Conservation (phyloP, 768 basidiomycete species). For the Termitomyces sp. region DNA sequence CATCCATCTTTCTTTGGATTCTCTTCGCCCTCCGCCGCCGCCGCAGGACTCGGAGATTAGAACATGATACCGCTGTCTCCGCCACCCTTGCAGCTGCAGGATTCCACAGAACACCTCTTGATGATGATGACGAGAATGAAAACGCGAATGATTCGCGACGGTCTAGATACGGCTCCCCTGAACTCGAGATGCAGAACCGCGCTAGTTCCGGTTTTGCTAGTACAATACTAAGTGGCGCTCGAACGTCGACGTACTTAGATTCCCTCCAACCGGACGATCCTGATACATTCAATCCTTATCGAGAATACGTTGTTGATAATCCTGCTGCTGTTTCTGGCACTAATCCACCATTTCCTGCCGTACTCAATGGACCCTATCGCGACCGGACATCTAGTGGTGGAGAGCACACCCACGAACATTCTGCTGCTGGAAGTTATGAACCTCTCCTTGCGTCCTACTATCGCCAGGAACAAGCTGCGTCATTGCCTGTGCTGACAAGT, state of each 20-base stretch:
- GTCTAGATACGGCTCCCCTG: constrained; percentile 22
- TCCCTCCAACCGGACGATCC: constrained; percentile 28
- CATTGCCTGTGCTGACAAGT: constrained; percentile 16
- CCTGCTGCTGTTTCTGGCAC: constrained; percentile 30
- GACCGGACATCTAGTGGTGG: constrained; percentile 25
- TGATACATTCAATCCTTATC: constrained; percentile 47
- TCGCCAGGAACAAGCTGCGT: constrained; percentile 14
- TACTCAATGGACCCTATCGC: constrained; percentile 22
- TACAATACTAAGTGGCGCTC: constrained; percentile 22
- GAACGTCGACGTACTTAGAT: constrained; percentile 33
- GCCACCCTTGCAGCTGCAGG: constrained; percentile 70
- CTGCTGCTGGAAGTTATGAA: constrained; percentile 52
- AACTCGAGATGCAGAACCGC: constrained; percentile 36
- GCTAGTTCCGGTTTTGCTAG: constrained; percentile 29
- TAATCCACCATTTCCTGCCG: constrained; percentile 33
- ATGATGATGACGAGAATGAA: constrained; percentile 47
- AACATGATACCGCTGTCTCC: constrained; percentile 67
- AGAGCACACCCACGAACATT: constrained; percentile 27
- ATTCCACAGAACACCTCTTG: constrained; percentile 59
- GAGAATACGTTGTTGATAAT: constrained; percentile 32
- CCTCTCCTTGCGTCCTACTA: constrained; percentile 47
- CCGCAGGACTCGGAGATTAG: constrained; percentile 52
- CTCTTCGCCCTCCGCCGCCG: constrained; percentile 67
- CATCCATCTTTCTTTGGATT: constrained; percentile 62
- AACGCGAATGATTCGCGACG: constrained; percentile 16